These are phyloP conservation scores for Kwoniella shandongensis DNA, from an alignment of 768 basidiomycete genomes.

Conservation along the genomic window DNA sequence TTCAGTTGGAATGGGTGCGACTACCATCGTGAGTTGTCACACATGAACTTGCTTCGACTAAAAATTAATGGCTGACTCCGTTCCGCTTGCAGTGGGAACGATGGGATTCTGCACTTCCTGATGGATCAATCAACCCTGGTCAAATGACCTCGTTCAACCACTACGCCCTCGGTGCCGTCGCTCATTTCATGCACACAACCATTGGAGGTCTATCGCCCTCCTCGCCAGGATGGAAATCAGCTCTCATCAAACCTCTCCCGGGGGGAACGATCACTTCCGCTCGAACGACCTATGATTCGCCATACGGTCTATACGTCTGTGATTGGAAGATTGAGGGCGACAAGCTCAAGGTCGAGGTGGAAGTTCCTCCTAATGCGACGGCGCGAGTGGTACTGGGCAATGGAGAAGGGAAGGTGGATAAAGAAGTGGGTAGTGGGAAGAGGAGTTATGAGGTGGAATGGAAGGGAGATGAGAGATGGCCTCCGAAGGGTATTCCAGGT, in stretches of 20 bases:
- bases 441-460: slow-evolving; percentile 5
- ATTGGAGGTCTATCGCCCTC: slow-evolving; percentile 39
- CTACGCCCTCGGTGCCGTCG: slow-evolving; percentile 44
- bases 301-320: slow-evolving; percentile 27
- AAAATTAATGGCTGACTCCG: no score
- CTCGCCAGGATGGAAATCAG: slow-evolving; percentile 37
- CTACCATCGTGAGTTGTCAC: slow-evolving; percentile 30
- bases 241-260: slow-evolving; percentile 35
- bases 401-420: slow-evolving; percentile 17
- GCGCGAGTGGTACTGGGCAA: slow-evolving; percentile 33
- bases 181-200: slow-evolving; percentile 34
- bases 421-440: slow-evolving; percentile 31
- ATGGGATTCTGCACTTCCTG: slow-evolving; percentile 44
- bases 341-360: slow-evolving; percentile 20
- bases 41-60: neutral
- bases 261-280: slow-evolving; percentile 43
- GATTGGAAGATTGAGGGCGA: slow-evolving; percentile 28
- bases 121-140: slow-evolving; percentile 47
- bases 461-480: slow-evolving; percentile 14
- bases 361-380: slow-evolving; percentile 37
- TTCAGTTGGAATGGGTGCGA: slow-evolving; percentile 33
- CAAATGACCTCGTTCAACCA: slow-evolving; percentile 51
- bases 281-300: slow-evolving; percentile 16
- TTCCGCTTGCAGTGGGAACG: slow-evolving; percentile 48
- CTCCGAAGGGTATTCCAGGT: slow-evolving; percentile 10